Evolutionary conservation across 805 yeast genomes (phyloP).

Genomic region (Kuraishia floccosa): DNA sequence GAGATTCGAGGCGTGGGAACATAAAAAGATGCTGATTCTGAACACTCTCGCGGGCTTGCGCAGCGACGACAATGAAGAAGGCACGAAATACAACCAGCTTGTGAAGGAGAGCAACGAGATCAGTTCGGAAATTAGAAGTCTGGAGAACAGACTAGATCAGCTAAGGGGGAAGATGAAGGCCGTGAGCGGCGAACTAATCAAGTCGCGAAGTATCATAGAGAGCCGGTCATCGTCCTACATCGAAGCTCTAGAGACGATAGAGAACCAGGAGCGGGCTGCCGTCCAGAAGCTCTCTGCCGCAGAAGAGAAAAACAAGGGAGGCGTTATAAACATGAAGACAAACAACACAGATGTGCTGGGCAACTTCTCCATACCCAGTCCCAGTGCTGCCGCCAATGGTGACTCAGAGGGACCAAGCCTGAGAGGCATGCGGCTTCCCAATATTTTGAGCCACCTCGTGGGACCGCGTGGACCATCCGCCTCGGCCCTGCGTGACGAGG

Average conservation of each 20-base stretch:
- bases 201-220: constrained; percentile 38
- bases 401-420: not conserved
- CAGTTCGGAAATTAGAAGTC: constrained; percentile 23
- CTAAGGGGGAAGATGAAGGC: constrained; percentile 22
- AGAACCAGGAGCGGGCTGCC: constrained; percentile 5
- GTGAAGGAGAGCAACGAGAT: constrained; percentile 19
- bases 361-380: not conserved
- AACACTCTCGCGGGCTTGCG: constrained; percentile 24
- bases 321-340: no score
- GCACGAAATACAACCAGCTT: constrained; percentile 25
- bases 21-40: constrained; percentile 20
- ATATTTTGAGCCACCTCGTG: no score
- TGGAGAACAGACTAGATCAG: constrained; percentile 22
- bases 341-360: no score
- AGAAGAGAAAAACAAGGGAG: not conserved
- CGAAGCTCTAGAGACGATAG: constrained; percentile 17
- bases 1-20: constrained; percentile 28
- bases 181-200: constrained; percentile 25
- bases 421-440: not conserved
- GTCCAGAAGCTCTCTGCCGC: constrained; percentile 3
- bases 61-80: constrained; percentile 27
- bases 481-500: not conserved
- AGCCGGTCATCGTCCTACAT: constrained; percentile 32
- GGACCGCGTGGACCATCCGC: not conserved
- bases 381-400: not conserved